Evolutionary conservation across 1,284 basidiomycete species (phyloP).

Genomic region (Trametes pubescens): DNA sequence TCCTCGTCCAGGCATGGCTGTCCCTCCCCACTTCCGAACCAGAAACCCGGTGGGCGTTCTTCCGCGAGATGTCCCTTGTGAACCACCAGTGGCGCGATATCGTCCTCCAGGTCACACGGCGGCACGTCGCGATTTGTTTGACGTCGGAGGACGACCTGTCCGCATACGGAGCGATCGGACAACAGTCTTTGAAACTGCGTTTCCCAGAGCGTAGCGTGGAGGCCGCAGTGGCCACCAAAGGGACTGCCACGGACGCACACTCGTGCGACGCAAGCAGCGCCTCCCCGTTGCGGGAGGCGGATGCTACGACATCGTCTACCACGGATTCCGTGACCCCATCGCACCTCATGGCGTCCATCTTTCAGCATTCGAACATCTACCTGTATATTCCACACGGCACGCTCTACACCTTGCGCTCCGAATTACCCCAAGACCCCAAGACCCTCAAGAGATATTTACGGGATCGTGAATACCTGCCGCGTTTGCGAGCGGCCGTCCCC

Average conservation of each 20-base stretch:
- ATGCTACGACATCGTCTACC: no score
- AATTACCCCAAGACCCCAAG: neutral
- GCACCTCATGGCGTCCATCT: neutral
- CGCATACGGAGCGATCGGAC: slow-evolving; percentile 1
- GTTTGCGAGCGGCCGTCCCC: neutral
- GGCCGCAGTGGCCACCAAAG: neutral
- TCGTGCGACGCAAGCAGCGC: neutral
- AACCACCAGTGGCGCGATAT: slow-evolving; percentile 4
- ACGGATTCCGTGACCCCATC: neutral
- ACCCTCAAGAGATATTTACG: neutral
- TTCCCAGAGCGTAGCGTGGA: neutral
- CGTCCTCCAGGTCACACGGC: neutral
- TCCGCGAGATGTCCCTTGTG: neutral
- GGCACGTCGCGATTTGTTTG: neutral
- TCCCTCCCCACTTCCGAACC: neutral
- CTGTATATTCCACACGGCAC: neutral
- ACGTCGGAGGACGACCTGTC: slow-evolving; percentile 5
- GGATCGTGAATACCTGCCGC: neutral
- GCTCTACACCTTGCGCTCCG: neutral
- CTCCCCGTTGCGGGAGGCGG: neutral
- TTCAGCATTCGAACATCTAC: neutral
- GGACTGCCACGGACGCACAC: neutral
- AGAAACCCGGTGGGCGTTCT: slow-evolving; percentile 1
- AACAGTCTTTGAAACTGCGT: neutral
- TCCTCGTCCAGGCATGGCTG: slow-evolving; percentile 3